Evolutionary conservation across 1,284 basidiomycete species (phyloP).

Genomic region (Melampsora americana): DNA sequence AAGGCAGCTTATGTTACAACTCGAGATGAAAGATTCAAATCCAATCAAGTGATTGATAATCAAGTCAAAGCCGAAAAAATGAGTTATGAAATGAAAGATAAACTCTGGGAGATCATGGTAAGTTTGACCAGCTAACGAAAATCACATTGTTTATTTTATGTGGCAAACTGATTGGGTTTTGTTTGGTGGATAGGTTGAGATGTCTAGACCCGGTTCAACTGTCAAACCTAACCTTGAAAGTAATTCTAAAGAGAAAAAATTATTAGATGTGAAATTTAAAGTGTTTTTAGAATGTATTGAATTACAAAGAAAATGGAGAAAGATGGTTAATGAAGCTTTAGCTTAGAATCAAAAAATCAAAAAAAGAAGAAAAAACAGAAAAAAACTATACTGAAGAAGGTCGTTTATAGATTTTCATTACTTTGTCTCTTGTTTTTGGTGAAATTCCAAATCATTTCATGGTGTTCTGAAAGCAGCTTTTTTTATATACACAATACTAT

Average conservation of each 20-base stretch:
- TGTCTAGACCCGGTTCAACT: conserved; percentile 79
- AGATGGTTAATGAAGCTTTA: conserved; percentile 48
- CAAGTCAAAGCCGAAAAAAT: conserved; percentile 58
- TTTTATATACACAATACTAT: no score
- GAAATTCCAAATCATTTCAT: no score
- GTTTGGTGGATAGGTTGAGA: conserved; percentile 64
- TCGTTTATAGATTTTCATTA: no score
- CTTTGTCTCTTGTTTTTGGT: no score
- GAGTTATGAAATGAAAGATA: conserved; percentile 63
- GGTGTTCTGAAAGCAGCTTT: no score
- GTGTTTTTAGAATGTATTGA: conserved; percentile 86
- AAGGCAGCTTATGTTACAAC: conserved; percentile 73
- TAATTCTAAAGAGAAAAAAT: conserved; percentile 62
- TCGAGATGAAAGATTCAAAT: conserved; percentile 49
- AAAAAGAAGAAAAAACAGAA: no score
- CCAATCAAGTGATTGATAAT: conserved; percentile 51
- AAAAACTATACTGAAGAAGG: no score
- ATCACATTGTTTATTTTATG: no score
- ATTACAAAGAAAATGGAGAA: conserved; percentile 75
- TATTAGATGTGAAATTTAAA: conserved; percentile 86
- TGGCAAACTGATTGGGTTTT: no score
- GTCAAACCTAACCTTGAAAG: conserved; percentile 66
- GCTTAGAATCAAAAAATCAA: neutral
- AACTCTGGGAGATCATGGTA: conserved; percentile 90
- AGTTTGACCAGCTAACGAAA: conserved; percentile 49